These are phyloP conservation scores for Orbilia brochopaga DNA, from an alignment of 2,329 filamentous ascomycete genomes.

Conservation along the genomic window DNA sequence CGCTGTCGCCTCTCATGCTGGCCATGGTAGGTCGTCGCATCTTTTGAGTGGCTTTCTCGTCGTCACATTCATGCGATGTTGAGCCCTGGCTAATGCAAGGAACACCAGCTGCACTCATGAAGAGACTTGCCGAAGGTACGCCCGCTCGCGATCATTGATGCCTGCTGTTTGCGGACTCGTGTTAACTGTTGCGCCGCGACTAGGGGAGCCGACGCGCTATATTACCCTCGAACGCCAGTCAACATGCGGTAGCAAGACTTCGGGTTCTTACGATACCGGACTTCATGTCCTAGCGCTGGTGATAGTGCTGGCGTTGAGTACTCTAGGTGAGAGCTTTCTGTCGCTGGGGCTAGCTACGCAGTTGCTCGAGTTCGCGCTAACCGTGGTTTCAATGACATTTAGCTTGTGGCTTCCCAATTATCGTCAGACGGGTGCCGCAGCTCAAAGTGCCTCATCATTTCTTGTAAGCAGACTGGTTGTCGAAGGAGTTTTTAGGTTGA, in stretches of 20 bases:
- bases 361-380: conserved; percentile 2
- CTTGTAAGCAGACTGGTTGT: conserved; percentile 49
- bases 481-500: background rate
- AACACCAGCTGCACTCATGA: conserved; percentile 25
- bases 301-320: conserved; percentile 65
- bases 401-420: conserved; percentile 69
- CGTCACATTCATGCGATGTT: background rate
- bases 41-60: background rate
- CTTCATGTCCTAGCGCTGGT: conserved; percentile 67
- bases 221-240: conserved; percentile 42
- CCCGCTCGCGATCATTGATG: background rate
- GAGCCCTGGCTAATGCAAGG: conserved; percentile 22
- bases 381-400: conserved; percentile 1
- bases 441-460: conserved; percentile 66
- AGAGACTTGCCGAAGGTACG: conserved; percentile 38
- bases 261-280: conserved; percentile 64
- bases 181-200: conserved; percentile 11
- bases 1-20: conserved; percentile 36
- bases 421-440: conserved; percentile 67
- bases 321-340: conserved; percentile 59
- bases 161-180: background rate
- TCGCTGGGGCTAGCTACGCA: background rate
- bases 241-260: conserved; percentile 52
- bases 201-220: conserved; percentile 27
- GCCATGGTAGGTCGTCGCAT: conserved; percentile 33